Percentiles rank a stretch among this genome's conserved stretches.
phyloP scores from a whole-genome alignment of 139 green algal species.

The Gonium pectorale region DNA sequence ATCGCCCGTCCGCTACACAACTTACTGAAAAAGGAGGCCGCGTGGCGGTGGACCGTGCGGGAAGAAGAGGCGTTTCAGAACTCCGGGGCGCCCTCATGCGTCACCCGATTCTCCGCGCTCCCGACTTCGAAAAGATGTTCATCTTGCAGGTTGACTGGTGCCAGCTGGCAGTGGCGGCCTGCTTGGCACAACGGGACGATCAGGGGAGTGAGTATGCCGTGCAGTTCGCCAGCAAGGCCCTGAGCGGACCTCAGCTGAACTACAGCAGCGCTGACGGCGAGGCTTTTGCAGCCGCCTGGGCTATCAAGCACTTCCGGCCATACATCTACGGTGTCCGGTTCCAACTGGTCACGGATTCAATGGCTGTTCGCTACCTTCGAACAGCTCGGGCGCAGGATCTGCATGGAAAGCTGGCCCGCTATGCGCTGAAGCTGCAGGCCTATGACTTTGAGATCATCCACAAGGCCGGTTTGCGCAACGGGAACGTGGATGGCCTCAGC shows the following conservation, averaged over 20 bases:
- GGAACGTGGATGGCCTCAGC: conserved; percentile 41
- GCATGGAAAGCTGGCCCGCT: conserved; percentile 30
- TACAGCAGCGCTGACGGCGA: conserved; percentile 51
- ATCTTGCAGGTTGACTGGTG: neutral
- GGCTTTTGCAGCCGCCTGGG: conserved; percentile 30
- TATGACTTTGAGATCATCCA: conserved; percentile 44
- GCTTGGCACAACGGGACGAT: conserved; percentile 3
- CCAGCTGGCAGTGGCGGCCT: neutral
- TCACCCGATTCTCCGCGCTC: neutral
- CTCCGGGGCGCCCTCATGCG: neutral
- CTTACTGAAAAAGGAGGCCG: neutral
- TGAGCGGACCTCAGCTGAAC: conserved; percentile 5
- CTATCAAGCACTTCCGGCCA: conserved; percentile 14
- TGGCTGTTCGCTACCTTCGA: conserved; percentile 10
- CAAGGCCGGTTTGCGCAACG: neutral
- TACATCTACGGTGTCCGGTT: conserved; percentile 47
- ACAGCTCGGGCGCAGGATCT: conserved; percentile 7
- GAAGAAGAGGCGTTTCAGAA: neutral
- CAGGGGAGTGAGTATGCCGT: neutral
- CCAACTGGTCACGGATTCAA: conserved; percentile 43
- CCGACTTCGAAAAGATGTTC: neutral
- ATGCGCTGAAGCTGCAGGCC: conserved; percentile 35
- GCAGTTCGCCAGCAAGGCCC: conserved; percentile 8
- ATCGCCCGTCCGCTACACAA: neutral
- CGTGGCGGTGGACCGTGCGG: neutral